Evolutionary conservation across 2,329 filamentous ascomycete species (phyloP).

Genomic region (Calycina marina): DNA sequence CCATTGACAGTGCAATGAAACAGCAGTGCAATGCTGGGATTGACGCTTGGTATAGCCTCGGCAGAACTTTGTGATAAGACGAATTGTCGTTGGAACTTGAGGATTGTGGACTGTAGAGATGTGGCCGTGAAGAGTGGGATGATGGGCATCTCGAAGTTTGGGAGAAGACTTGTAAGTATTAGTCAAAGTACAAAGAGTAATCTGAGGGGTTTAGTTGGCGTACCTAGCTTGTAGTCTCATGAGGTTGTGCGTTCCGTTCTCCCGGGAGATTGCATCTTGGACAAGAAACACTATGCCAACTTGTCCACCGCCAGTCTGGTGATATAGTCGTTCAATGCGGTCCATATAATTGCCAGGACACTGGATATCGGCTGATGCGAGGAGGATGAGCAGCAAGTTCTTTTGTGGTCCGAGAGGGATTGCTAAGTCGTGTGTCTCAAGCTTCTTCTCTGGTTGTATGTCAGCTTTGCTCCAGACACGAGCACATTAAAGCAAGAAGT

Average conservation of each 20-base stretch:
- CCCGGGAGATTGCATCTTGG: constrained; percentile 8
- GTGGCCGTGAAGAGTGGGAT: constrained; percentile 15
- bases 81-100: constrained; percentile 17
- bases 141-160: constrained; percentile 18
- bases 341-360: constrained; percentile 6
- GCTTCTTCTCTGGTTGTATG: constrained; percentile 15
- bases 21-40: constrained; percentile 14
- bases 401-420: constrained; percentile 12
- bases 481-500: no score
- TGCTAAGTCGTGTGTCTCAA: constrained; percentile 19
- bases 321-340: constrained; percentile 20
- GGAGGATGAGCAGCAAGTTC: constrained; percentile 16
- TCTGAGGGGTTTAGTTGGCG: background rate
- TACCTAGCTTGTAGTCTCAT: constrained; percentile 21
- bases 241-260: constrained; percentile 14
- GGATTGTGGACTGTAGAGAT: constrained; percentile 13
- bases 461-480: no score
- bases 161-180: constrained; percentile 13
- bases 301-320: constrained; percentile 18
- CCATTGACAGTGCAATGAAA: constrained; percentile 17
- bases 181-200: constrained; percentile 1
- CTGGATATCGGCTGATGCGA: constrained; percentile 17
- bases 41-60: constrained; percentile 1
- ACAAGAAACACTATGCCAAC: constrained; percentile 22
- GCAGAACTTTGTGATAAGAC: constrained; percentile 3